phyloP scores from a whole-genome alignment of 495 filamentous ascomycete genomes.

The Parachaetomium inaequale region DNA sequence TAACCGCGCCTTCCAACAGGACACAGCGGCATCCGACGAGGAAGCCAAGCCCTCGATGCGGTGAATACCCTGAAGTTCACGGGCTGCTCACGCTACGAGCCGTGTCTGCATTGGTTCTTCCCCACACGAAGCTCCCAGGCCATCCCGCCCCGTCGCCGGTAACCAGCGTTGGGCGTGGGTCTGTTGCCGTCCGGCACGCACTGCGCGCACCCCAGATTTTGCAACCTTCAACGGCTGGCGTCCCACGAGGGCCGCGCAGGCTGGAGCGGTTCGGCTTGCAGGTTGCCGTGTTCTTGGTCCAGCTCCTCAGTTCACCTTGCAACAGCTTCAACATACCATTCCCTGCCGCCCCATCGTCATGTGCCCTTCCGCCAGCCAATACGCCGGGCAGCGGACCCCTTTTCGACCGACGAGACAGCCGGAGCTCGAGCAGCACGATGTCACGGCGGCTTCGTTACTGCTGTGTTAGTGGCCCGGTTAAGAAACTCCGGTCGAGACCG shows the following conservation, averaged over 20 bases:
- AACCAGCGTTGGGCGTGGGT: not conserved
- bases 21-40: too few relatives aligned
- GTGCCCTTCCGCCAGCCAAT: slow-evolving; percentile 7
- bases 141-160: not conserved
- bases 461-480: slow-evolving; percentile 1
- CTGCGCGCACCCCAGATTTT: slow-evolving; percentile 7
- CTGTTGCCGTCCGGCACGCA: not conserved
- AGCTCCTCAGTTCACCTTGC: not conserved
- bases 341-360: slow-evolving; percentile 26
- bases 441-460: slow-evolving; percentile 22
- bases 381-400: not conserved
- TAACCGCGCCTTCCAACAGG: too few relatives aligned
- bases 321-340: slow-evolving; percentile 11
- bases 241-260: not conserved
- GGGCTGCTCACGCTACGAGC: slow-evolving; percentile 25
- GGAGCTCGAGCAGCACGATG: slow-evolving; percentile 16
- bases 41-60: too few relatives aligned
- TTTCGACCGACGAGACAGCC: slow-evolving; percentile 2
- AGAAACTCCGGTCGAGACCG: slow-evolving; percentile 6
- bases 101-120: slow-evolving; percentile 27
- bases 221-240: slow-evolving; percentile 8
- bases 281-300: not conserved
- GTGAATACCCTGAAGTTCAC: too few relatives aligned
- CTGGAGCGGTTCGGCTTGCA: not conserved
- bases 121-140: slow-evolving; percentile 8